Evolutionary conservation across 164 flowering plant species (phyloP).

Genomic region (Hamamelis virginiana): DNA sequence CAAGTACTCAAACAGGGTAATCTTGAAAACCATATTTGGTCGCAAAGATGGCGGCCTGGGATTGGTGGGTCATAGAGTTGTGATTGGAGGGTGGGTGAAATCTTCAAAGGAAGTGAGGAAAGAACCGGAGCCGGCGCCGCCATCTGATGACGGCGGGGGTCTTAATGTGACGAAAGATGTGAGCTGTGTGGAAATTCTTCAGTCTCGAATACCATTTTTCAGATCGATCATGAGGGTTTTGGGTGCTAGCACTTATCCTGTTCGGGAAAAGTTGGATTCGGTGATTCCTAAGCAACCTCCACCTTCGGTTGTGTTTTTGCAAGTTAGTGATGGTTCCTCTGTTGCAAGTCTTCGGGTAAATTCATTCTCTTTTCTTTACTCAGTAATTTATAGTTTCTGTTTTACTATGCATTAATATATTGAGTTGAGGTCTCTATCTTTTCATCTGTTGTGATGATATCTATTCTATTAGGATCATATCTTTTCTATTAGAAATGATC

Average conservation of each 20-base stretch:
- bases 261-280: constrained; percentile 29
- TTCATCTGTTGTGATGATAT: not conserved
- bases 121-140: constrained; percentile 21
- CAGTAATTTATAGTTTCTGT: not conserved
- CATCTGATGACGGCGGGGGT: not conserved
- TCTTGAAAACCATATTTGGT: constrained; percentile 48
- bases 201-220: constrained; percentile 58
- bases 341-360: constrained; percentile 72
- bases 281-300: constrained; percentile 29
- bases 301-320: constrained; percentile 46
- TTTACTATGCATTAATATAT: not conserved
- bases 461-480: not conserved
- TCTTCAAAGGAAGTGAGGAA: constrained; percentile 49
- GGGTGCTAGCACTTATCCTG: constrained; percentile 22
- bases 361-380: not conserved
- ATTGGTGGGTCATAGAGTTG: constrained; percentile 57
- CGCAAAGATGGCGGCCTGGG: constrained; percentile 55
- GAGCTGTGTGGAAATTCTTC: constrained; percentile 61
- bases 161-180: constrained; percentile 29
- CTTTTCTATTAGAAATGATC: not conserved
- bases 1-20: constrained; percentile 70
- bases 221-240: constrained; percentile 48
- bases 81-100: constrained; percentile 95
- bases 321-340: constrained; percentile 82
- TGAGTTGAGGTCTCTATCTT: not conserved